Evolutionary conservation across 169 alveolate genomes (phyloP).

Genomic region (Besnoitia besnoiti): DNA sequence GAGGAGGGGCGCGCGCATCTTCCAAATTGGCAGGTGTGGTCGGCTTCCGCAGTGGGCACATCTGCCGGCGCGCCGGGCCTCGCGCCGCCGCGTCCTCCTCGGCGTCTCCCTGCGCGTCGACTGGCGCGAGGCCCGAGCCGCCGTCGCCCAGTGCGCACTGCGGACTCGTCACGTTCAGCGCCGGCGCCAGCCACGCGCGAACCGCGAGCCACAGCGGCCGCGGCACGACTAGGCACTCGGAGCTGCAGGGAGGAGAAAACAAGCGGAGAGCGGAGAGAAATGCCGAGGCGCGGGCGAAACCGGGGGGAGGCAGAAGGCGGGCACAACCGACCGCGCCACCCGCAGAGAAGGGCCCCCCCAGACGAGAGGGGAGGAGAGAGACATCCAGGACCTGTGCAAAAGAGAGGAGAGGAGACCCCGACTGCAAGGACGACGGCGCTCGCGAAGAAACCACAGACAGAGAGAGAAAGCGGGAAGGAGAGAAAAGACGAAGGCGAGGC

Average conservation of each 20-base stretch:
- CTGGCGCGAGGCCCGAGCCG: neutral
- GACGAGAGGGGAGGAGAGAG: neutral
- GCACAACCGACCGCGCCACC: neutral
- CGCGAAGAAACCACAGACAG: no score
- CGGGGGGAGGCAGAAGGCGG: neutral
- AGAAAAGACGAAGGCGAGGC: no score
- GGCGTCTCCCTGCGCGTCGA: neutral
- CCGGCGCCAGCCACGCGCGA: constrained; percentile 54
- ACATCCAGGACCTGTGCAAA: neutral
- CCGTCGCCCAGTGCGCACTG: neutral
- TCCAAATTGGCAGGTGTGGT: no score
- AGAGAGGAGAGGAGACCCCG: neutral
- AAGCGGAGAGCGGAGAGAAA: neutral
- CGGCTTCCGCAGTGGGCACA: constrained; percentile 35
- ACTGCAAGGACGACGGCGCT: neutral
- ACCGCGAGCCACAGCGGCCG: constrained; percentile 57
- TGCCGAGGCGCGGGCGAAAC: neutral
- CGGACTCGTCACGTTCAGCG: constrained; percentile 27
- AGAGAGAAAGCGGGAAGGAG: no score
- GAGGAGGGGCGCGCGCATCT: neutral
- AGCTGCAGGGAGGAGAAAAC: constrained; percentile 31
- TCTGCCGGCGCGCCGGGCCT: constrained; percentile 26
- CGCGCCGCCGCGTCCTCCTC: neutral
- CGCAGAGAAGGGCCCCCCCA: neutral
- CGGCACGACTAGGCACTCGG: constrained; percentile 66